Evolutionary conservation across 2,329 filamentous ascomycete genomes (phyloP), one percentile per base, ranked within the genome.

Genomic region (Aaosphaeria pasadenensis): DNA sequence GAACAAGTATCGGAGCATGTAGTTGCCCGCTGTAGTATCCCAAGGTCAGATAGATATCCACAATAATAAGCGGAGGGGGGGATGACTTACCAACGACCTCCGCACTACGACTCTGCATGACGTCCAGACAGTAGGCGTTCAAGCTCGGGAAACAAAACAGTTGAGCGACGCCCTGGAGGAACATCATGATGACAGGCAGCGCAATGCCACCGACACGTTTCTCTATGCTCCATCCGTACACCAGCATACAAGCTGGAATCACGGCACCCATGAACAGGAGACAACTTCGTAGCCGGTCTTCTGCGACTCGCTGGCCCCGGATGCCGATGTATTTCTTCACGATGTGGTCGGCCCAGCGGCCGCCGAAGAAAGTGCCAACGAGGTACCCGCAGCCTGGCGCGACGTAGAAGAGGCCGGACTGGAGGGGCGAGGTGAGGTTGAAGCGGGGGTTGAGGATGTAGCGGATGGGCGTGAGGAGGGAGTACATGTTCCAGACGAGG

Each of bases 91-190:
- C 63, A 39, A 89, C 82, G 4, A 92, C 87, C 61, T 94, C 88
- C 4, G 85, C 82, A 39, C 83, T 83, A 30, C 80, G 75, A 1
- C 77, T 77, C 54, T 86, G 86, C 84, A 91, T 89, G 9, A 92
- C 88, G 65, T 94, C 88, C 38, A 94, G 71, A 64, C 88, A 91
- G 70, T 94, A 91, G 0, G 87, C 88, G 65, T 91, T 91, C 52
- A 91, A 66, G 42, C 80, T 83, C 0, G 87, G 87, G 60, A 90
- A 91, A 58, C 85, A 88, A 61, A 89, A 88, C 5, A 91, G 72
- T 66, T 91, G 86, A 0, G 83, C 85, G 0, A 90, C 77, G 1
- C 87, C 88, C 60, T 91, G 87, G 2, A 87, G 50, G 62, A 91
- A 91, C 76, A 91, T 85, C 58, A 83, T 81, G 6, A 90, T 76